Evolutionary conservation across 768 basidiomycete genomes (phyloP), one percentile per base, ranked within the genome.

Genomic region (Mycena leptocephala): DNA sequence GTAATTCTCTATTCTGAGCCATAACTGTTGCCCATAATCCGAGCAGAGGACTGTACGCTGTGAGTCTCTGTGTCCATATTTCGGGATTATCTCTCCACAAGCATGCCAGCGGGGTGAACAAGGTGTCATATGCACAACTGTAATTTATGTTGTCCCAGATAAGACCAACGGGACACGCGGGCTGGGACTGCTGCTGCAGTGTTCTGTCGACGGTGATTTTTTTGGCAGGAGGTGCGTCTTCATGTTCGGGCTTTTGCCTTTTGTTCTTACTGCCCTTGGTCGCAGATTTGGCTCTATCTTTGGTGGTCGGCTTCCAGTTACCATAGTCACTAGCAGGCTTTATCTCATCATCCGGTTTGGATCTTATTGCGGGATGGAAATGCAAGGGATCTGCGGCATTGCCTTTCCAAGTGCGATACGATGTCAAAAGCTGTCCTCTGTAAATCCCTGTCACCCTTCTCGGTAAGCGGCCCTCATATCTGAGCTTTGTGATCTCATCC

Each of bases 401-500:
- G 14, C 59, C 59, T 11, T 30, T 53, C 59, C 70, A 71, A 0
- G 14, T 16, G 22, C 16, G 22, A n/a, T 62, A 71, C 0, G 43
- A 26, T 2, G n/a, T 4, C 18, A 71, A 20, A 24, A 71, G 59
- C 3, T 71, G 43, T 0, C 46, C 24, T 11, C 70, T 32, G 18
- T 71, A 71, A 1, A 71, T 7, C 0, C 70, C 70, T 28, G 70
- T 63, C 24, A 71, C 70, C 0, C 2, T 1, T 7, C 20, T 24
- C 2, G 70, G 61, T 22, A 71, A 32, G 1, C 10, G 3, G 14
- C 30, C 59, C 10, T 62, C 46, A 7, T 26, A 30, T 22, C 24
- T 1, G 22, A 71, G 35, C 28, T 20, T 62, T 30, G 70, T 71
- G 11, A 71, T 61, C 20, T 71, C 70, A 30, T 71, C 70, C 24